phyloP scores from a whole-genome alignment of 2,329 filamentous ascomycete genomes.

The Teratosphaeriaceae sp. region DNA sequence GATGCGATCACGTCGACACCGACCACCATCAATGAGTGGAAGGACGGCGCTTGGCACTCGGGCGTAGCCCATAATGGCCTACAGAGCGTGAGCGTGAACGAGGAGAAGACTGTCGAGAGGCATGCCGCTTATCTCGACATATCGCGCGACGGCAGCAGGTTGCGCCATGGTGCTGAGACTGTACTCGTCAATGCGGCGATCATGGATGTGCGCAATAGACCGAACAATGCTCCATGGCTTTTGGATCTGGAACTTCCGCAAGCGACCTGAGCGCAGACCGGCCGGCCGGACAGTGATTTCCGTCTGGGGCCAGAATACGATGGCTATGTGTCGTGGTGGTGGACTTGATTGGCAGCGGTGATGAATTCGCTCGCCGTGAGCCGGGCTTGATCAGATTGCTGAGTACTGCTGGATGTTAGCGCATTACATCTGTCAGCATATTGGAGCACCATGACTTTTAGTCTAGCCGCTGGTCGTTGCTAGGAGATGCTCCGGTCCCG shows the following conservation, averaged over 20 bases:
- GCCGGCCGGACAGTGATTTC: too few relatives aligned
- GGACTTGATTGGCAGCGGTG: too few relatives aligned
- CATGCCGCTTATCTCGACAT: slow-evolving; percentile 29
- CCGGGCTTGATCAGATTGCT: too few relatives aligned
- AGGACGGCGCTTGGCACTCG: slow-evolving; percentile 6
- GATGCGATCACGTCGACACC: slow-evolving; percentile 5
- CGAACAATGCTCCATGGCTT: slow-evolving; percentile 49
- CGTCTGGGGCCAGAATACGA: too few relatives aligned
- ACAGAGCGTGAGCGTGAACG: slow-evolving; percentile 8
- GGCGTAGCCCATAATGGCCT: slow-evolving; percentile 18
- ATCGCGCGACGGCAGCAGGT: slow-evolving; percentile 12
- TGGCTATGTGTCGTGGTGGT: too few relatives aligned
- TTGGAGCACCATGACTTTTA: too few relatives aligned
- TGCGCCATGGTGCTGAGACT: slow-evolving; percentile 46
- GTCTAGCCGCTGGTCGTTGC: too few relatives aligned
- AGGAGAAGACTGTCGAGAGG: slow-evolving; percentile 19
- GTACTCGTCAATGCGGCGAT: slow-evolving; percentile 54
- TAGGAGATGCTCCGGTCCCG: too few relatives aligned
- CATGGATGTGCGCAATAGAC: slow-evolving; percentile 43
- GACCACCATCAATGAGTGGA: slow-evolving; percentile 10
- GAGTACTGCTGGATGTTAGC: too few relatives aligned
- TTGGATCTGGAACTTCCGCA: slow-evolving; percentile 45
- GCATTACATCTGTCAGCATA: too few relatives aligned
- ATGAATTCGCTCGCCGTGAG: too few relatives aligned
- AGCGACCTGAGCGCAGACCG: neutral